Conservation (phyloP, 1,139 yeast genomes). For the Suzukiozyma palmioleophila region DNA sequence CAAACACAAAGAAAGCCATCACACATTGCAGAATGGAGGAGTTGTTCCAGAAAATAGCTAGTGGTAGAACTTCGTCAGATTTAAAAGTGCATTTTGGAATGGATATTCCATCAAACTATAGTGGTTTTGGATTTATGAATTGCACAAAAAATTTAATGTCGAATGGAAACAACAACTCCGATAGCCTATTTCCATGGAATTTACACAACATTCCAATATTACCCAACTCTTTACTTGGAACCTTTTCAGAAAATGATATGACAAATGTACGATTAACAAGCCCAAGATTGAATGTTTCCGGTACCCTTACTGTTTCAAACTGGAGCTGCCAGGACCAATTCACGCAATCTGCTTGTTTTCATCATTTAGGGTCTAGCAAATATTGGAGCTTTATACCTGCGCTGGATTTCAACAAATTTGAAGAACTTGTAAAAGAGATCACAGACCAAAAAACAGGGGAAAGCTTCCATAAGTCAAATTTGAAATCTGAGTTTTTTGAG, state of each 20-base stretch:
- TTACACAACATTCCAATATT: constrained; percentile 58
- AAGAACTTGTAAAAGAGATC: constrained; percentile 31
- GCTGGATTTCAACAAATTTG: constrained; percentile 60
- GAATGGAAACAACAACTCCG: not conserved
- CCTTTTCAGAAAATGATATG: constrained; percentile 32
- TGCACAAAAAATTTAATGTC: not conserved
- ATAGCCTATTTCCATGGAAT: constrained; percentile 53
- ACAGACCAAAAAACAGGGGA: constrained; percentile 13
- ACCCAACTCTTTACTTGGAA: constrained; percentile 49
- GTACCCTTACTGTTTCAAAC: constrained; percentile 65
- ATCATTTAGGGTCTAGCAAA: constrained; percentile 64
- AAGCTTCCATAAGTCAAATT: constrained; percentile 20
- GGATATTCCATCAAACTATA: not conserved
- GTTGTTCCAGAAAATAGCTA: constrained; percentile 32
- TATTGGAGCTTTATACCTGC: constrained; percentile 83
- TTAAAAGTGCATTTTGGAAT: not conserved
- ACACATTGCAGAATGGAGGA: constrained; percentile 5
- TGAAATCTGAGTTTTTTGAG: constrained; percentile 14
- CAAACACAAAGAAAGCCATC: not conserved
- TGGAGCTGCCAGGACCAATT: constrained; percentile 81
- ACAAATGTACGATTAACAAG: constrained; percentile 35
- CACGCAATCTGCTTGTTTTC: constrained; percentile 61
- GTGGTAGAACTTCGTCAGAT: not conserved
- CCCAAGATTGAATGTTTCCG: constrained; percentile 42
- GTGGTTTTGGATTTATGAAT: constrained; percentile 1